phyloP scores from a whole-genome alignment of 345 rosid species.

The Pseudoturritis turrita region DNA sequence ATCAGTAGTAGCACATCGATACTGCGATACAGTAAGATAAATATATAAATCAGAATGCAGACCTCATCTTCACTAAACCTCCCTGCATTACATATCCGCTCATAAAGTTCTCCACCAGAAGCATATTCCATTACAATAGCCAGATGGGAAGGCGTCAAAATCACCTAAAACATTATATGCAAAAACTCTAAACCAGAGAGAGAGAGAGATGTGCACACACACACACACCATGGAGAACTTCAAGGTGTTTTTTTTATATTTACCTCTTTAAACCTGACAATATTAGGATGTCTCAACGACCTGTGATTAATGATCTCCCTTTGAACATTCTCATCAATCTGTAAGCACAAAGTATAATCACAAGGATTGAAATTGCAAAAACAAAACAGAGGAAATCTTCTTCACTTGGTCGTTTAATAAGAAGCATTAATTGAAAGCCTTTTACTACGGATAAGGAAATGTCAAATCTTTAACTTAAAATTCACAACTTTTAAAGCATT shows the following conservation, averaged over 20 bases:
- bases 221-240: neutral
- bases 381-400: neutral
- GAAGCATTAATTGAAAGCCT: neutral
- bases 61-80: conserved; percentile 96
- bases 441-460: neutral
- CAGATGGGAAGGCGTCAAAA: conserved; percentile 88
- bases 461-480: neutral
- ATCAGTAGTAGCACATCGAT: neutral
- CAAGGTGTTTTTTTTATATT: neutral
- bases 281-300: conserved; percentile 66
- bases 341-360: conserved; percentile 6
- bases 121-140: conserved; percentile 99
- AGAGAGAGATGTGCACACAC: neutral
- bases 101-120: conserved; percentile 91
- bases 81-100: conserved; percentile 80
- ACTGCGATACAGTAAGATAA: neutral
- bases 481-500: neutral
- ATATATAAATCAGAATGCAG: neutral
- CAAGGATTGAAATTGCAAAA: neutral
- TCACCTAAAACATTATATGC: conserved; percentile 42
- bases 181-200: neutral
- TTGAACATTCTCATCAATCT: conserved; percentile 71
- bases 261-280: conserved; percentile 65
- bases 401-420: neutral
- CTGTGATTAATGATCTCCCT: conserved; percentile 79